Percentiles rank a stretch among this genome's conserved stretches.
Conservation (phyloP, 2,329 filamentous ascomycete genomes). For the Botryotinia calthae region DNA sequence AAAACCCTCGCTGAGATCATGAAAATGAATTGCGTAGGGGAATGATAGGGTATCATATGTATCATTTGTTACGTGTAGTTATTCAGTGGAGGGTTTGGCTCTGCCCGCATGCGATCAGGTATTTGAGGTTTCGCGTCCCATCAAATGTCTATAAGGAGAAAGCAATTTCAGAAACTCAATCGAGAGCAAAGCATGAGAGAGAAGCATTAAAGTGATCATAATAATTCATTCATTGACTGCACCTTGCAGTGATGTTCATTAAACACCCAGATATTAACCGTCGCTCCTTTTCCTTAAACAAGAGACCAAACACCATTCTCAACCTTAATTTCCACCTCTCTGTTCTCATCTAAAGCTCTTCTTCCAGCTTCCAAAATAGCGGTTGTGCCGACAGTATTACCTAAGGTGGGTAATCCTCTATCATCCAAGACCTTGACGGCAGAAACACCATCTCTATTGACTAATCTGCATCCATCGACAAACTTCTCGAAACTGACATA, state of each 20-base stretch:
- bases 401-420: constrained; percentile 78
- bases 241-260: background rate
- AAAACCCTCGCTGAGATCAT: background rate
- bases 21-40: background rate
- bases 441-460: constrained; percentile 72
- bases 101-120: background rate
- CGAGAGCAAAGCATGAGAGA: background rate
- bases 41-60: background rate
- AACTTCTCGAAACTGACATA: constrained; percentile 97
- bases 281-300: constrained; percentile 34
- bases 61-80: background rate
- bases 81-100: background rate
- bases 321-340: constrained; percentile 71
- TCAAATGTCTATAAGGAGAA: background rate
- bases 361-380: constrained; percentile 88
- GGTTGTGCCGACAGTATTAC: constrained; percentile 87
- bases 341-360: constrained; percentile 76
- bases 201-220: background rate
- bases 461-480: constrained; percentile 75
- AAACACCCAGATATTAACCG: background rate
- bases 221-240: background rate
- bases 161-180: background rate
- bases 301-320: constrained; percentile 67
- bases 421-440: constrained; percentile 75
- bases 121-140: background rate